Evolutionary conservation across 2,329 filamentous ascomycete genomes (phyloP).

Genomic region (Aspergillus ustus): DNA sequence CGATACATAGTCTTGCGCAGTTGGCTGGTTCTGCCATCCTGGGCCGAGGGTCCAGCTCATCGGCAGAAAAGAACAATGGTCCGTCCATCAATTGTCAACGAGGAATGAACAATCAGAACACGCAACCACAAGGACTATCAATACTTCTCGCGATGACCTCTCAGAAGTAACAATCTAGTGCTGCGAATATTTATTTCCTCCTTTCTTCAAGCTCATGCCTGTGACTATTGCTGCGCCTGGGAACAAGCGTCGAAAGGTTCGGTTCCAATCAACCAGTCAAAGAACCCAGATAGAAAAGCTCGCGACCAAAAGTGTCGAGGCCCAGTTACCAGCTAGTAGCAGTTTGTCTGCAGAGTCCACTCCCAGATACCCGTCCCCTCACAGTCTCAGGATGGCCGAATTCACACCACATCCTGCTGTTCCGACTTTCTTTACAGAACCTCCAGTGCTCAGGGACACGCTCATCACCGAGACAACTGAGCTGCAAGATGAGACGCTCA

Average conservation of each 20-base stretch:
- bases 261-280: constrained; percentile 39
- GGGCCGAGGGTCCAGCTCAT: constrained; percentile 13
- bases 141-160: background rate
- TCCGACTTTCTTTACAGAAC: constrained; percentile 46
- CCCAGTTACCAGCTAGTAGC: constrained; percentile 22
- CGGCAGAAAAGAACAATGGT: constrained; percentile 24
- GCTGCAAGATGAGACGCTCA: constrained; percentile 70
- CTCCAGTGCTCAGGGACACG: constrained; percentile 67
- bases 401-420: constrained; percentile 34
- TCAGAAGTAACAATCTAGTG: constrained; percentile 2
- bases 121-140: background rate
- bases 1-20: constrained; percentile 19
- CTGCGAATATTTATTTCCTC: background rate
- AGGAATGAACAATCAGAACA: constrained; percentile 18
- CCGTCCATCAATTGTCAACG: constrained; percentile 10
- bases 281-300: constrained; percentile 25
- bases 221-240: constrained; percentile 34
- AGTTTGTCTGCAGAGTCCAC: constrained; percentile 19
- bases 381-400: constrained; percentile 28
- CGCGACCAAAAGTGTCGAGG: constrained; percentile 12
- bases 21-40: constrained; percentile 20
- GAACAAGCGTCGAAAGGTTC: constrained; percentile 45
- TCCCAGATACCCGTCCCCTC: constrained; percentile 14
- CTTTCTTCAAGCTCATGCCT: constrained; percentile 33
- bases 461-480: constrained; percentile 70